Conservation (phyloP, 2,329 filamentous ascomycete genomes). For the Teratosphaeriaceae sp. region DNA sequence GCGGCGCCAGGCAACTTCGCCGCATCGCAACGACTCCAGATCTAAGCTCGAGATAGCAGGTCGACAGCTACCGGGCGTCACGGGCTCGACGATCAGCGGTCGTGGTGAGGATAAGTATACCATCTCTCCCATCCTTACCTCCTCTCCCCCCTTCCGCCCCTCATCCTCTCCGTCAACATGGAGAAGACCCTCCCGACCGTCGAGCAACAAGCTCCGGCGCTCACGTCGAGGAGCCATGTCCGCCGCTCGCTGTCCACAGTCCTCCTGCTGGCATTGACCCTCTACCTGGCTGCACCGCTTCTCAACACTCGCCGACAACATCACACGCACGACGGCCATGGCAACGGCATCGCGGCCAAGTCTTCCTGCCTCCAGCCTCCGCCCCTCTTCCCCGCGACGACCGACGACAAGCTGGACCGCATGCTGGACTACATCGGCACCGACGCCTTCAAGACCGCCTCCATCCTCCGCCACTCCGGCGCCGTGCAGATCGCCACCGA, state of each 20-base stretch:
- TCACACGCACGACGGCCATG: neutral
- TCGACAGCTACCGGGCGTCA: neutral
- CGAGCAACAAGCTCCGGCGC: constrained; percentile 12
- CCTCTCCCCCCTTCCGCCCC: neutral
- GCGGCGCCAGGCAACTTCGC: no score
- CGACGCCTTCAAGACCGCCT: constrained; percentile 25
- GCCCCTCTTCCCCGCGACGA: constrained; percentile 20
- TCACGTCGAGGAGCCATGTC: constrained; percentile 9
- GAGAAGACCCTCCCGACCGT: constrained; percentile 14
- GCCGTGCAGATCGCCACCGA: constrained; percentile 51
- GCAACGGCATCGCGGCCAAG: constrained; percentile 1
- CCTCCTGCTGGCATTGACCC: constrained; percentile 11
- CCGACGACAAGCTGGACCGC: constrained; percentile 20
- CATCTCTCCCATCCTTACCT: no score
- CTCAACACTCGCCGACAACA: constrained; percentile 1
- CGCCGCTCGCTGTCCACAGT: constrained; percentile 12
- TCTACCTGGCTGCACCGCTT: constrained; percentile 8
- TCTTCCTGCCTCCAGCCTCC: constrained; percentile 22
- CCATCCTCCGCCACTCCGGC: constrained; percentile 44
- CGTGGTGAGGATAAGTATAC: neutral
- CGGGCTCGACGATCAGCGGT: neutral
- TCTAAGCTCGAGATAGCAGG: constrained; percentile 5
- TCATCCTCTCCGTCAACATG: neutral
- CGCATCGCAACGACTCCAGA: neutral
- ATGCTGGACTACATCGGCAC: constrained; percentile 27